Evolutionary conservation across 2,329 filamentous ascomycete genomes (phyloP), one percentile per base, ranked within the genome.

Genomic region (Fusarium udum): DNA sequence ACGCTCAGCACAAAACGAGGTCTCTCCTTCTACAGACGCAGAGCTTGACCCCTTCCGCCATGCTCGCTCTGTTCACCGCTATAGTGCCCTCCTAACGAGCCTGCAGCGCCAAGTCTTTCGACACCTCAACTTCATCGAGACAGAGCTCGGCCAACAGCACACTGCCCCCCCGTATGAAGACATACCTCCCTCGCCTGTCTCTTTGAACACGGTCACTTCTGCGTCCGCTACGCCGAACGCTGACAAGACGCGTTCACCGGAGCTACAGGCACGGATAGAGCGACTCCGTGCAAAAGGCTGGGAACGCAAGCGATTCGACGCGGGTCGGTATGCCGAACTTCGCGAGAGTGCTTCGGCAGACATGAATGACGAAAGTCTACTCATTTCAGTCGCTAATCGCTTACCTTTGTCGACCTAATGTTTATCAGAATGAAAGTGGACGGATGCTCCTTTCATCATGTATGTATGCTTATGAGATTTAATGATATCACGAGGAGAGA

Each of bases 221-320:
- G 39, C 79, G 34, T 15, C 60, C 22, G 45, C 77, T 51, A 69
- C 66, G 58, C 28, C 65, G 15, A 69, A 60, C 43, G 31, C 80
- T 46, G 83, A 83, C 32, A 83, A 84, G 60, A 72, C 81, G 61
- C 82, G 82, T 24, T 73, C 75, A 4, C 74, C 83, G 24, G 86
- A 88, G 39, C 79, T 88, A 6, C 82, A 83, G 65, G 83, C 85
- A 12, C 84, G 88, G 31, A 89, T 90, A 71, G 87, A 88, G 79
- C 83, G 85, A 15, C 80, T 91, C 16, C 85, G 87, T 26, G 84
- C 84, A n/a, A 83, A 76, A 56, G 88, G 88, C 6, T 90, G 89
- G 88, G 84, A 84, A 75, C 82, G 89, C 34, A 85, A 85, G 72
- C 85, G 88, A 28, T 91, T 91, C 72, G 86, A 91, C 69, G 80